These are phyloP conservation scores for Pilobolus umbonatus DNA, from an alignment of 192 early-diverging fungal genomes.

Conservation along the genomic window DNA sequence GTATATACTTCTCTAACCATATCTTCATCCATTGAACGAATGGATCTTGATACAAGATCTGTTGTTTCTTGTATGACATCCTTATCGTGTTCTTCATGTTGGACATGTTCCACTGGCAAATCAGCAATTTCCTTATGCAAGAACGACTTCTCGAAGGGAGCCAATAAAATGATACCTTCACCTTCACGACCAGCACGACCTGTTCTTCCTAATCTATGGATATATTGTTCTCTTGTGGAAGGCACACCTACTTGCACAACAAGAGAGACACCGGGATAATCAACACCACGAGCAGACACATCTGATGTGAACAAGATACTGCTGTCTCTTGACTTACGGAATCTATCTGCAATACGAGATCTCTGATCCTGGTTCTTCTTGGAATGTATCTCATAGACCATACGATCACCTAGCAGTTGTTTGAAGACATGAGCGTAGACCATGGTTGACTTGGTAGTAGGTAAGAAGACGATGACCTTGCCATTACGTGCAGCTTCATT, in stretches of 20 bases:
- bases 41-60: constrained; percentile 29
- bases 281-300: constrained; percentile 95
- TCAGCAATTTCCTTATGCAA: constrained; percentile 48
- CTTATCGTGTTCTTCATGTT: constrained; percentile 31
- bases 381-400: constrained; percentile 57
- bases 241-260: constrained; percentile 90
- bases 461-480: constrained; percentile 89
- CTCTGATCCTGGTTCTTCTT: constrained; percentile 71
- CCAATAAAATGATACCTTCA: constrained; percentile 76
- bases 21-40: constrained; percentile 40
- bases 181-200: constrained; percentile 92
- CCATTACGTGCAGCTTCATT: constrained; percentile 55
- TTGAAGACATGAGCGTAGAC: constrained; percentile 62
- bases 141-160: constrained; percentile 76
- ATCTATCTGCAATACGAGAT: constrained; percentile 63
- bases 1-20: constrained; percentile 51
- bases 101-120: constrained; percentile 53
- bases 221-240: constrained; percentile 79
- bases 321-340: constrained; percentile 52
- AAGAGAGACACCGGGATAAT: constrained; percentile 89
- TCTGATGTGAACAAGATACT: constrained; percentile 89
- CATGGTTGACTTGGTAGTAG: constrained; percentile 68
- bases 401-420: constrained; percentile 31
- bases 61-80: constrained; percentile 18
- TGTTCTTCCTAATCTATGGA: constrained; percentile 95